Percentiles rank a stretch among this genome's conserved stretches.
Evolutionary conservation across 1,284 basidiomycete species (phyloP).

Genomic region (Rhodotorula sp.): DNA sequence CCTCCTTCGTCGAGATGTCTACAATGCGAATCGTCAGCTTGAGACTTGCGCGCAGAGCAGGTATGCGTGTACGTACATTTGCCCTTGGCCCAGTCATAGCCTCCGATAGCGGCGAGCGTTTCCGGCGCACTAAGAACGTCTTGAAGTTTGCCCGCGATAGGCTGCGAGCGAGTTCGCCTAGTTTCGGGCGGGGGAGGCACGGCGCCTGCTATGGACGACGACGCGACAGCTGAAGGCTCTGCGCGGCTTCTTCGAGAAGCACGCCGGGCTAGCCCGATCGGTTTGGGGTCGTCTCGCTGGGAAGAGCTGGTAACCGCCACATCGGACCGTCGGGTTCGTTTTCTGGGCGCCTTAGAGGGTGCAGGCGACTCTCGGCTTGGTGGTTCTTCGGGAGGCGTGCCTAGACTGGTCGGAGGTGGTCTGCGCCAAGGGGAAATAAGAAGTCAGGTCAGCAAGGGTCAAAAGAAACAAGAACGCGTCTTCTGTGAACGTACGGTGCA

Average conservation of each 20-base stretch:
- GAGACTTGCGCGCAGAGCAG: not conserved
- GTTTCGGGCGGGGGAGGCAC: not conserved
- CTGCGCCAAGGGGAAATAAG: not conserved
- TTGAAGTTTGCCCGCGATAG: conserved; percentile 20
- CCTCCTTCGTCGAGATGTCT: conserved; percentile 30
- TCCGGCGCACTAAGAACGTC: conserved; percentile 31
- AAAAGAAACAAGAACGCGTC: not conserved
- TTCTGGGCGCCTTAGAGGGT: too few species aligned
- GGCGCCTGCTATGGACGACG: not conserved
- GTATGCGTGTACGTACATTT: conserved; percentile 4
- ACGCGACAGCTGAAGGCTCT: too few species aligned
- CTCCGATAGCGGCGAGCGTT: conserved; percentile 23
- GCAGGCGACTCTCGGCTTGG: too few species aligned
- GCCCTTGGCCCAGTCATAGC: conserved; percentile 26
- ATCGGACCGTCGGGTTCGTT: too few species aligned
- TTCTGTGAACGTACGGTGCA: not conserved
- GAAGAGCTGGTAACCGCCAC: too few species aligned
- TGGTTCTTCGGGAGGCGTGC: too few species aligned
- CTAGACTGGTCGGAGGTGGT: not conserved
- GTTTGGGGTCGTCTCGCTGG: too few species aligned
- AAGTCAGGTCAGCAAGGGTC: too few species aligned
- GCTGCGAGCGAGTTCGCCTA: conserved; percentile 24
- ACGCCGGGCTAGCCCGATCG: too few species aligned
- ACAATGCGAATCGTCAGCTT: not conserved
- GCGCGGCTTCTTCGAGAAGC: too few species aligned